Percentiles rank a stretch among this genome's conserved stretches.
Conservation (phyloP, 2,329 filamentous ascomycete species). For the Trichoderma atroviride region DNA sequence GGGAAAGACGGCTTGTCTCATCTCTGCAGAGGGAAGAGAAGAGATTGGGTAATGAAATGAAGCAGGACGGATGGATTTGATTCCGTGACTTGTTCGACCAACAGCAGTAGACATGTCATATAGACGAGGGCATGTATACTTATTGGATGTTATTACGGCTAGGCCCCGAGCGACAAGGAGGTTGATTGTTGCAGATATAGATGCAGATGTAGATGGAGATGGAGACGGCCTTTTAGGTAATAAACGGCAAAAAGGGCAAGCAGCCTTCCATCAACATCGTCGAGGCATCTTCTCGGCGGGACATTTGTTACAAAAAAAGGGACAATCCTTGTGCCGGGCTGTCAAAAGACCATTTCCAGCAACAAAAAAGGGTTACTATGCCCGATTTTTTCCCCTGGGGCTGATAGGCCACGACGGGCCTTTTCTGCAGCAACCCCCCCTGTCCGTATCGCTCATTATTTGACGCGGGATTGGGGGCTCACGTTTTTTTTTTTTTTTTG, state of each 20-base stretch:
- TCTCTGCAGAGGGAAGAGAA: background rate
- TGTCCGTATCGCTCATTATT: background rate
- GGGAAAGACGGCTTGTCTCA: background rate
- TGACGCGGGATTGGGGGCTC: background rate
- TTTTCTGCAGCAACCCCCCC: background rate
- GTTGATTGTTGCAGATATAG: too few relatives aligned
- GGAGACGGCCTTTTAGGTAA: background rate
- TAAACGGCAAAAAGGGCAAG: background rate
- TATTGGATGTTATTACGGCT: background rate
- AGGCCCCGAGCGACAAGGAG: background rate
- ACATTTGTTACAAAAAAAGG: too few relatives aligned
- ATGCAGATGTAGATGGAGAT: too few relatives aligned
- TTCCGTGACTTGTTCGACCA: background rate
- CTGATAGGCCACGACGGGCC: background rate
- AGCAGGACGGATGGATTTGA: background rate
- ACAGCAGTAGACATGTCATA: background rate
- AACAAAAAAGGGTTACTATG: background rate
- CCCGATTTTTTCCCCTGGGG: background rate
- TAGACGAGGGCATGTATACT: background rate
- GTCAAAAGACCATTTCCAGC: background rate
- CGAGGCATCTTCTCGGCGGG: too few relatives aligned
- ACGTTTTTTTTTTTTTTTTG: background rate
- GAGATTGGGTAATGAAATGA: background rate
- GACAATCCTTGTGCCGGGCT: background rate
- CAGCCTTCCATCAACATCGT: too few relatives aligned